Percentiles rank a stretch among this genome's conserved stretches.
Evolutionary conservation across 2,329 filamentous ascomycete genomes (phyloP).

Genomic region (Penicillium italicum): DNA sequence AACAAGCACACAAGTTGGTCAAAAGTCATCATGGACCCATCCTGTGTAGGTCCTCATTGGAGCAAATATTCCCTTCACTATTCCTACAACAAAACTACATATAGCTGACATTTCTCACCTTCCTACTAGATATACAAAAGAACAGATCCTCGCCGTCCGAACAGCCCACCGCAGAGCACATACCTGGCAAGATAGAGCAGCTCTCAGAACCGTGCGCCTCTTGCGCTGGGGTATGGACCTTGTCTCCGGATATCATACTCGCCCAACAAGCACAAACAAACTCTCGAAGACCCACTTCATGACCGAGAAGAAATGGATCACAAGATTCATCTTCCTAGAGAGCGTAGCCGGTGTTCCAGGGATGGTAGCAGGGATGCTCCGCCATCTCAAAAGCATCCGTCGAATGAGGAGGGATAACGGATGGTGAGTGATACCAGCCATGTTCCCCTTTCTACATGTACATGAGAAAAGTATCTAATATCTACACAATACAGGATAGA

Average conservation of each 20-base stretch:
- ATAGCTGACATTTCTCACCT: background rate
- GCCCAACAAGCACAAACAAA: conserved; percentile 27
- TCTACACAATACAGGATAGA: conserved; percentile 62
- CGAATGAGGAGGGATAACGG: conserved; percentile 84
- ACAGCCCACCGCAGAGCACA: conserved; percentile 71
- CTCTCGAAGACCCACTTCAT: conserved; percentile 56
- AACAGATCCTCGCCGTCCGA: conserved; percentile 69
- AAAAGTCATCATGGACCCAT: conserved; percentile 62
- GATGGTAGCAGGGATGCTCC: conserved; percentile 89
- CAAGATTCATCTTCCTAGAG: conserved; percentile 85
- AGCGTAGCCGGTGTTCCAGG: conserved; percentile 88
- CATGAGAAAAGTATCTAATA: background rate
- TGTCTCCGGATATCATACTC: conserved; percentile 73
- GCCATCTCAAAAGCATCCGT: conserved; percentile 76
- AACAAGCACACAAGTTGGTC: background rate
- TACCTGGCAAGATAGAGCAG: conserved; percentile 68
- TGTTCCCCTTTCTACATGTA: too few relatives aligned
- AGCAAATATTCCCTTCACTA: background rate
- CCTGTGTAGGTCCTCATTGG: conserved; percentile 42
- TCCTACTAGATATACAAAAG: conserved; percentile 58
- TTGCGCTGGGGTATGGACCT: conserved; percentile 74
- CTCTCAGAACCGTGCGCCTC: conserved; percentile 68
- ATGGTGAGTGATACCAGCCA: conserved; percentile 50
- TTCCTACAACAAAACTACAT: too few relatives aligned
- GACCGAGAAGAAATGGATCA: conserved; percentile 81